phyloP scores from a whole-genome alignment of 192 early-diverging fungal genomes.

The Backusella circina region DNA sequence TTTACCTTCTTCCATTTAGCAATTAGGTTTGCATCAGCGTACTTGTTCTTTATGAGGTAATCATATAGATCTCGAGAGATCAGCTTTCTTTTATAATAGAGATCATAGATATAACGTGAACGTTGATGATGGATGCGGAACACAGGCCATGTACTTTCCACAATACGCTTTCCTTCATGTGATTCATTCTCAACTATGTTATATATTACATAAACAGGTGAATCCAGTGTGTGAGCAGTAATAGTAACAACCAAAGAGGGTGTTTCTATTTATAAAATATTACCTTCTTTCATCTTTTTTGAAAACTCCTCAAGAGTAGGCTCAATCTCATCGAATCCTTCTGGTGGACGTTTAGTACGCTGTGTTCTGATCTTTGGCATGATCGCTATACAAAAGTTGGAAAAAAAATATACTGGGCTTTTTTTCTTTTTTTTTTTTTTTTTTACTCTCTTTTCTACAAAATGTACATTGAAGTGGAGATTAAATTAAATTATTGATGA shows the following conservation, averaged over 20 bases:
- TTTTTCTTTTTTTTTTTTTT: not conserved
- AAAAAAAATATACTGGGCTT: not conserved
- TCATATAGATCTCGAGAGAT: constrained; percentile 93
- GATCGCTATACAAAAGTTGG: not conserved
- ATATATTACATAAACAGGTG: not conserved
- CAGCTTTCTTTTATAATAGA: constrained; percentile 93
- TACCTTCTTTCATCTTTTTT: constrained; percentile 93
- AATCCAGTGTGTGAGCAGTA: not conserved
- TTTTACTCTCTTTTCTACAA: not conserved
- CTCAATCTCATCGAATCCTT: constrained; percentile 95
- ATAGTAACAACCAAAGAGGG: not conserved
- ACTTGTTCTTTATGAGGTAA: constrained; percentile 87
- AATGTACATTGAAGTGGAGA: not conserved
- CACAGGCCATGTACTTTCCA: constrained; percentile 91
- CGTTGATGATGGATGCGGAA: constrained; percentile 97
- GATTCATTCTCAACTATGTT: constrained; percentile 88
- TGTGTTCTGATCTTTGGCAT: constrained; percentile 78
- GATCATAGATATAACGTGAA: constrained; percentile 93
- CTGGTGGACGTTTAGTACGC: constrained; percentile 84
- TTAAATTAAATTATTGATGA: not conserved
- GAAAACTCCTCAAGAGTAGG: constrained; percentile 88
- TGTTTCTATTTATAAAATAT: constrained; percentile 8
- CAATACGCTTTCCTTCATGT: constrained; percentile 89
- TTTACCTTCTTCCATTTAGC: constrained; percentile 97
- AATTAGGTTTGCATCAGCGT: constrained; percentile 91